phyloP scores from a whole-genome alignment of 2,329 filamentous ascomycete species.

The Curvularia sp. region DNA sequence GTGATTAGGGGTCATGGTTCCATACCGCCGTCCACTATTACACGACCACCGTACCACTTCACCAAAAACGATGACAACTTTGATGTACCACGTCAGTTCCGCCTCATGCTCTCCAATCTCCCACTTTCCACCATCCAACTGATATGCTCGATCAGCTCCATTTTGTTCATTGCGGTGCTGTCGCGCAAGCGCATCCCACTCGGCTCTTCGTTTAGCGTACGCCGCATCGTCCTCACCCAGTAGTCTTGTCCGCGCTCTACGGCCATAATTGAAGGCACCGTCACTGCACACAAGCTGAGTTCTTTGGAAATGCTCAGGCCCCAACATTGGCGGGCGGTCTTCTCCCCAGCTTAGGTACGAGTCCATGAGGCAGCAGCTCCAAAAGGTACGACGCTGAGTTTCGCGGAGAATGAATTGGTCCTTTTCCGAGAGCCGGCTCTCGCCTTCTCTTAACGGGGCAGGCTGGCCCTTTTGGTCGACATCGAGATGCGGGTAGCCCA shows the following conservation, averaged over 20 bases:
- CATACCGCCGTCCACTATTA: conserved; percentile 63
- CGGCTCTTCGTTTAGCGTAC: conserved; percentile 23
- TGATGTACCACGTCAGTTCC: conserved; percentile 59
- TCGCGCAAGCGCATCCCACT: conserved; percentile 11
- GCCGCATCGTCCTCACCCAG: conserved; percentile 28
- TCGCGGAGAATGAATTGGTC: conserved; percentile 66
- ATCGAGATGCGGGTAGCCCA: conserved; percentile 41
- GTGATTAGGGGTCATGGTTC: not conserved
- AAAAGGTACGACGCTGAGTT: conserved; percentile 72
- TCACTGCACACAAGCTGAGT: conserved; percentile 74
- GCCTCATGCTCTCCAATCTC: conserved; percentile 60
- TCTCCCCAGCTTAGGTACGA: conserved; percentile 71
- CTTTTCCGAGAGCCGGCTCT: conserved; percentile 27
- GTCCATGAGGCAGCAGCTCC: conserved; percentile 76
- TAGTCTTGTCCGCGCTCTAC: conserved; percentile 59
- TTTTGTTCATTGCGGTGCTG: conserved; percentile 7
- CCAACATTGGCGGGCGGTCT: conserved; percentile 66
- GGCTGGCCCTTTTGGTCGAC: conserved; percentile 36
- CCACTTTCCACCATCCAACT: conserved; percentile 56
- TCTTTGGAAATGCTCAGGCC: conserved; percentile 62
- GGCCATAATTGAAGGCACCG: conserved; percentile 67
- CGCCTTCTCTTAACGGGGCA: conserved; percentile 6
- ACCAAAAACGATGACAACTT: conserved; percentile 63
- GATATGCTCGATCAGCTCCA: not conserved
- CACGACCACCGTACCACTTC: conserved; percentile 64